Evolutionary conservation across 176 grass and related monocot species (phyloP).

Genomic region (Calamus simplicifolius): DNA sequence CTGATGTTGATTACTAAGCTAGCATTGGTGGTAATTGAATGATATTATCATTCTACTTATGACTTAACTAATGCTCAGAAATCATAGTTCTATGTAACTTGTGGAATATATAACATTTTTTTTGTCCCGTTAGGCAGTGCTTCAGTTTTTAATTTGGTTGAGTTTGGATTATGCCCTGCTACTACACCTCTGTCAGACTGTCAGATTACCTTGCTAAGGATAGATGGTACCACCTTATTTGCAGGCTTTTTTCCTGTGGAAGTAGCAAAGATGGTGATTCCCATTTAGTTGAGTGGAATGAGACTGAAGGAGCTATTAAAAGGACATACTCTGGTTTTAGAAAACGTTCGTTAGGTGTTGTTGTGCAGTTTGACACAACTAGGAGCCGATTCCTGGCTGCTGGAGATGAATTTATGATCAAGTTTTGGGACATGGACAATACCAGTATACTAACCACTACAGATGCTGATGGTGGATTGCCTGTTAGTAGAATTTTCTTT

Average conservation of each 20-base stretch:
- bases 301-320: constrained; percentile 91
- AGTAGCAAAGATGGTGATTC: constrained; percentile 98
- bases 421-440: constrained; percentile 99
- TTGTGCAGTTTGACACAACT: constrained; percentile 95
- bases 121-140: too few relatives aligned
- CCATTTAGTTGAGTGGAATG: constrained; percentile 98
- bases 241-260: constrained; percentile 91
- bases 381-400: constrained; percentile 88
- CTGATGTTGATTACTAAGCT: too few relatives aligned
- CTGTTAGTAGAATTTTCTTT: constrained; percentile 42
- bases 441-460: constrained; percentile 71
- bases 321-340: constrained; percentile 90
- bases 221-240: constrained; percentile 17
- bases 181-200: too few relatives aligned
- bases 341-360: constrained; percentile 76
- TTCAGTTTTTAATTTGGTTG: too few relatives aligned
- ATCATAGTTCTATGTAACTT: too few relatives aligned
- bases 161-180: too few relatives aligned
- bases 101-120: too few relatives aligned
- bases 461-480: constrained; percentile 83
- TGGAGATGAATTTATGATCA: constrained; percentile 93
- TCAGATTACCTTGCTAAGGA: neutral
- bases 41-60: too few relatives aligned
- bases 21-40: too few relatives aligned
- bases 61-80: too few relatives aligned